Percentiles rank a stretch among this genome's conserved stretches.
phyloP scores from a whole-genome alignment of 106 monocot species.

The Platanthera guangdongensis region DNA sequence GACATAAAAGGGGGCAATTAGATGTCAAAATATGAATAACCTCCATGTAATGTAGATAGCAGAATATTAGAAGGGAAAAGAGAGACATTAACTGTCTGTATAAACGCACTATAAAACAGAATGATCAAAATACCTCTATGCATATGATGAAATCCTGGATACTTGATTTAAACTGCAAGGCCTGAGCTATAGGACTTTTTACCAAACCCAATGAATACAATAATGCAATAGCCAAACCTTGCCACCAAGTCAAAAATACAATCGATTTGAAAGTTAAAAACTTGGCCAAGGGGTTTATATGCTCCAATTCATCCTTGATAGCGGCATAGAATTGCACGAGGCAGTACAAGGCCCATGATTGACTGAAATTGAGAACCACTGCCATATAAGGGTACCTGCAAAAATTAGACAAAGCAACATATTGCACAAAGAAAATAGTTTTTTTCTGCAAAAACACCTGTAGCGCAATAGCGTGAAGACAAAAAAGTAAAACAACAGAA shows the following conservation, averaged over 20 bases:
- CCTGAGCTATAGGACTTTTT: conserved; percentile 78
- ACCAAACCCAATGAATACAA: conserved; percentile 65
- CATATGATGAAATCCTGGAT: conserved; percentile 96
- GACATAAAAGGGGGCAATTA: neutral
- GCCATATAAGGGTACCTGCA: conserved; percentile 87
- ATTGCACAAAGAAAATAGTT: neutral
- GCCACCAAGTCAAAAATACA: conserved; percentile 98
- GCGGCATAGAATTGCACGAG: conserved; percentile 80
- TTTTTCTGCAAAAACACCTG: neutral
- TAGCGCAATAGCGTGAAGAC: too few relatives aligned
- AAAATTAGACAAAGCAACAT: conserved; percentile 7
- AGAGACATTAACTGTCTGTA: neutral
- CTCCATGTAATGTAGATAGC: neutral
- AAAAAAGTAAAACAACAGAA: too few relatives aligned
- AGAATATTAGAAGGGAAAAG: neutral
- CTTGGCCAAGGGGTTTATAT: conserved; percentile 78
- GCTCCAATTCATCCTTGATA: conserved; percentile 71
- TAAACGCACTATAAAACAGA: neutral
- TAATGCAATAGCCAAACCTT: conserved; percentile 85
- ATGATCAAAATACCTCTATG: conserved; percentile 68
- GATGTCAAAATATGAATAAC: neutral
- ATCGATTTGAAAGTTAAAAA: conserved; percentile 88
- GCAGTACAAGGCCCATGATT: conserved; percentile 92
- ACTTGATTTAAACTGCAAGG: conserved; percentile 73
- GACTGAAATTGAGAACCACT: conserved; percentile 88